phyloP scores from a whole-genome alignment of 179 eudicot species.

The Gypsophila paniculata region DNA sequence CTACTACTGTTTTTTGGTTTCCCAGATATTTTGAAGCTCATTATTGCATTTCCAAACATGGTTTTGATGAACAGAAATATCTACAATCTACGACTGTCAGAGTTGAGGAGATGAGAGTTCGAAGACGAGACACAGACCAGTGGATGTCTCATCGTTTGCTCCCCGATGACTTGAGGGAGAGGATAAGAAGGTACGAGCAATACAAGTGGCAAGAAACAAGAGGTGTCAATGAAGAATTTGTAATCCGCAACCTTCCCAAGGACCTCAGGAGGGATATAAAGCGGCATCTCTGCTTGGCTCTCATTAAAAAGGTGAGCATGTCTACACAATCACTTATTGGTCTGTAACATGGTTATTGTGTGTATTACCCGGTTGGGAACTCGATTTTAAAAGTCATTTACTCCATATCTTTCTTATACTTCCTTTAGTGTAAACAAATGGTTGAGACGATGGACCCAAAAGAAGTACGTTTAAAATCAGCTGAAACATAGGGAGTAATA shows the following conservation, averaged over 20 bases:
- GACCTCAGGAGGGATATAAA: slow-evolving; percentile 56
- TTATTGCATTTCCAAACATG: background rate
- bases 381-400: background rate
- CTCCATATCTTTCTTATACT: background rate
- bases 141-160: slow-evolving; percentile 69
- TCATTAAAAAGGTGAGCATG: slow-evolving; percentile 46
- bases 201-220: slow-evolving; percentile 64
- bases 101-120: slow-evolving; percentile 58
- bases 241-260: slow-evolving; percentile 50
- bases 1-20: background rate
- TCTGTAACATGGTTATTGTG: background rate
- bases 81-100: slow-evolving; percentile 53
- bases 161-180: slow-evolving; percentile 49
- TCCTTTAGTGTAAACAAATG: too few relatives aligned
- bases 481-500: too few relatives aligned
- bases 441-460: too few relatives aligned
- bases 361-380: background rate
- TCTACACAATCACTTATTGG: background rate
- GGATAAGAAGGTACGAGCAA: slow-evolving; percentile 55
- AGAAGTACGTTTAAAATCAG: too few relatives aligned
- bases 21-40: background rate
- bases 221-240: slow-evolving; percentile 59
- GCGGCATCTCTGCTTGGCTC: slow-evolving; percentile 56
- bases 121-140: slow-evolving; percentile 55
- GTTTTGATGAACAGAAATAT: slow-evolving; percentile 36